Base-by-base conservation (phyloP, 306 rosid species). In the Cicer yamashitae region DNA sequence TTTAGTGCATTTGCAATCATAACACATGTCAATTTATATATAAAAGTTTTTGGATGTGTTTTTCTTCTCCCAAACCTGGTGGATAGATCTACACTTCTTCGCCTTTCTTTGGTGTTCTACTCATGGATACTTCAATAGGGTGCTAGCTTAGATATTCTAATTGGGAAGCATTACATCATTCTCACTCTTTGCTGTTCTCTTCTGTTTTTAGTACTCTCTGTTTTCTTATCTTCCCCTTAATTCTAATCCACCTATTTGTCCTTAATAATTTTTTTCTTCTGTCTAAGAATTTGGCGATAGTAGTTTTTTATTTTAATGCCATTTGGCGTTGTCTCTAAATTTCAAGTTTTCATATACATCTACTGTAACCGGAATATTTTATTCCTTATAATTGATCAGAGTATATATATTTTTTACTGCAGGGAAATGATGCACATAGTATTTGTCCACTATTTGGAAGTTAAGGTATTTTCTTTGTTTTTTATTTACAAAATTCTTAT, bases 391-490 rank as follows among this genome's bases (percentile, higher is more conserved):
- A 18, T 62, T 80, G 54, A 76, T 75, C 41, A 51, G 10, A 56
- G 79, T 65, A 30, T 77, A 22, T 76, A 60, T 38, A 61, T 76
- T 34, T 73, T 82, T 85, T 54, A 58, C 77, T 87, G 89, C 88
- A 93, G 98, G 91, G 90, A 90, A 53, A 85, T 91, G 88, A 89
- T 83, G 96, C 94, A 93, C 83, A 93, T 93, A 47, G 98, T 93
- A 77, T 93, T 93, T 80, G 98, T 93, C 75, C 98, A 93, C 86
- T 93, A 93, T 87, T 85, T 93, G 89, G 94, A 93, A 83, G 96
- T 93, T 51, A 90, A 93, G 98, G 98, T 93, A 89, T 62, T 69
- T 59, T 74, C 72, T 44, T 60, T 51, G 60, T 73, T 77, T 58
- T 8, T 56, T 64, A 30, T 30, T 11, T 30, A 60, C 3, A 18